Evolutionary conservation across 116 monocot genomes (phyloP).

Genomic region (Iris pallida): DNA sequence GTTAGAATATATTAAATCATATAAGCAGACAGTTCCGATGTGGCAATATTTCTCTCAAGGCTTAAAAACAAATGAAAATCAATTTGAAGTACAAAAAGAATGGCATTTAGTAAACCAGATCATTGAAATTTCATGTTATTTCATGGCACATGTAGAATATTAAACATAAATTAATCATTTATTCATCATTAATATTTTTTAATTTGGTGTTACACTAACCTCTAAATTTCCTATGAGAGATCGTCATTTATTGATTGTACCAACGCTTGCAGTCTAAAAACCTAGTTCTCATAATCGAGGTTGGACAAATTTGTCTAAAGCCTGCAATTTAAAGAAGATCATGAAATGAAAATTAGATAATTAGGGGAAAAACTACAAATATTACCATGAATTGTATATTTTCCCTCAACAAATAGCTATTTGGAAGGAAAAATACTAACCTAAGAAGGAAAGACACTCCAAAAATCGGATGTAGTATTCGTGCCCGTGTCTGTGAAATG

Average conservation of each 20-base stretch:
- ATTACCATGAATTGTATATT: no score
- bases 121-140: no score
- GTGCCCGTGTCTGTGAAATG: no score
- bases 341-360: background rate
- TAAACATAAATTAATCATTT: no score
- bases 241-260: slow-evolving; percentile 61
- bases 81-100: background rate
- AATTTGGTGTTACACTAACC: slow-evolving; percentile 26
- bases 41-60: slow-evolving; percentile 57
- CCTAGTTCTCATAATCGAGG: slow-evolving; percentile 87
- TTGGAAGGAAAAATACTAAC: no score
- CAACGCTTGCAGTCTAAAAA: slow-evolving; percentile 78
- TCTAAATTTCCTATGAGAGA: slow-evolving; percentile 64
- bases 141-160: no score
- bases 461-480: no score
- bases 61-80: slow-evolving; percentile 21
- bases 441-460: no score
- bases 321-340: slow-evolving; percentile 33
- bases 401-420: no score
- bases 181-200: background rate
- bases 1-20: no score
- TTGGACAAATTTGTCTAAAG: slow-evolving; percentile 64
- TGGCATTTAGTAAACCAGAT: no score
- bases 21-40: slow-evolving; percentile 6
- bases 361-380: no score